Evolutionary conservation across 139 green algal genomes (phyloP).

Genomic region (Chlorella sorokiniana): DNA sequence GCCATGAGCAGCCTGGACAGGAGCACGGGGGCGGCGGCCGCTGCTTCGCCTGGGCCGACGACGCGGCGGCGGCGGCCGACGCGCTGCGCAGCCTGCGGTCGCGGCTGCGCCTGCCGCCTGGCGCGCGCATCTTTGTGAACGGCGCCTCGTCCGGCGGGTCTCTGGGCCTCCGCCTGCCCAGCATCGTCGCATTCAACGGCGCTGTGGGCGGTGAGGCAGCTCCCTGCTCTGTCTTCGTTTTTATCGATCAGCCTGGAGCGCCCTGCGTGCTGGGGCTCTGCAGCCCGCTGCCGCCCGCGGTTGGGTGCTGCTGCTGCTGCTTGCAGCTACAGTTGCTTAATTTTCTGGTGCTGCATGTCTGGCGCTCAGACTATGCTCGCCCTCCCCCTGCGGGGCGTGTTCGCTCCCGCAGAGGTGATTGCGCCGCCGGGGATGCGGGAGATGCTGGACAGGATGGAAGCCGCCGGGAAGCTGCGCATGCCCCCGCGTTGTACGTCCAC

Average conservation of each 20-base stretch:
- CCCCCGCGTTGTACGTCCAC: slow-evolving; percentile 5
- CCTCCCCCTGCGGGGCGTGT: neutral
- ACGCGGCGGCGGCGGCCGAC: neutral
- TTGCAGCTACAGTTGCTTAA: too few relatives aligned
- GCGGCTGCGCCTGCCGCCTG: neutral
- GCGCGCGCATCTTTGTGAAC: neutral
- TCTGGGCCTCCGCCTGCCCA: slow-evolving; percentile 5
- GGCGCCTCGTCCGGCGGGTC: slow-evolving; percentile 6
- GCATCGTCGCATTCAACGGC: neutral
- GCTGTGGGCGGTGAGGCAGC: neutral
- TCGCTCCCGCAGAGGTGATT: slow-evolving; percentile 13
- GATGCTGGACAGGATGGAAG: neutral
- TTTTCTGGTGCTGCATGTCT: too few relatives aligned
- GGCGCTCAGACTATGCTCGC: neutral
- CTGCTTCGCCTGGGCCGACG: neutral
- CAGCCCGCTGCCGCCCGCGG: too few relatives aligned
- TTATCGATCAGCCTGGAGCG: too few relatives aligned
- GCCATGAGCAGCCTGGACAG: slow-evolving; percentile 21
- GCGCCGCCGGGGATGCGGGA: neutral
- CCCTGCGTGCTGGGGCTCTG: too few relatives aligned
- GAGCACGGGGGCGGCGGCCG: slow-evolving; percentile 2
- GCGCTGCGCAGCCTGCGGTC: neutral
- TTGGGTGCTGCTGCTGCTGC: too few relatives aligned
- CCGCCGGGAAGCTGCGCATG: neutral
- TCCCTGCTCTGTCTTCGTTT: neutral